Evolutionary conservation across 2,329 filamentous ascomycete species (phyloP).

Genomic region (Orbilia quercus): DNA sequence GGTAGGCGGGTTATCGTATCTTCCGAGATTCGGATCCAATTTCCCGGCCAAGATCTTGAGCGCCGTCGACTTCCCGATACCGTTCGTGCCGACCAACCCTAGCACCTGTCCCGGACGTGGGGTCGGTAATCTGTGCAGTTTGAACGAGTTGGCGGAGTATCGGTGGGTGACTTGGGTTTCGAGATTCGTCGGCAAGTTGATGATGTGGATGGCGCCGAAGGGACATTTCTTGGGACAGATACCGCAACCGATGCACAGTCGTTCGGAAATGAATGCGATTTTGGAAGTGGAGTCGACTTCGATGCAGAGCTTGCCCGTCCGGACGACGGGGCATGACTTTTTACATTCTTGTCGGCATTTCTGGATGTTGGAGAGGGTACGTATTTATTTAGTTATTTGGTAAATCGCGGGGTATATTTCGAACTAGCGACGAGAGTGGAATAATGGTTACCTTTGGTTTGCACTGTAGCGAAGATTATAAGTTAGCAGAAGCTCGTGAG

Average conservation of each 20-base stretch:
- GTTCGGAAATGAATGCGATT: constrained; percentile 97
- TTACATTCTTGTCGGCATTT: constrained; percentile 99
- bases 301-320: constrained; percentile 96
- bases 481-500: constrained; percentile 59
- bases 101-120: constrained; percentile 94
- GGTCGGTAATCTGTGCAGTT: constrained; percentile 95
- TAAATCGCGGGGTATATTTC: constrained; percentile 41
- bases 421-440: constrained; percentile 1
- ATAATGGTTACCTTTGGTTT: constrained; percentile 77
- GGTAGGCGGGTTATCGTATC: constrained; percentile 95
- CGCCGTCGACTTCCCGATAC: constrained; percentile 99
- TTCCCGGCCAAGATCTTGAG: constrained; percentile 98
- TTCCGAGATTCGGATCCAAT: constrained; percentile 95
- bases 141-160: constrained; percentile 99
- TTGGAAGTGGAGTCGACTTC: constrained; percentile 89
- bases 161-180: constrained; percentile 98
- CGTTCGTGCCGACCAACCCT: constrained; percentile 97
- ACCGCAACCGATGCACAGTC: constrained; percentile 96
- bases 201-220: constrained; percentile 94
- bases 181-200: constrained; percentile 99
- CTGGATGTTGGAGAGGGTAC: constrained; percentile 66
- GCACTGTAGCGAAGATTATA: constrained; percentile 72
- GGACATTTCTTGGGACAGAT: constrained; percentile 99
- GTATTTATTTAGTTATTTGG: constrained; percentile 17
- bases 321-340: constrained; percentile 96